A percentile compares a stretch with the other conserved stretches of the same genome.
Evolutionary conservation across 495 filamentous ascomycete species (phyloP).

Genomic region (Aspergillus carlsbadensis): DNA sequence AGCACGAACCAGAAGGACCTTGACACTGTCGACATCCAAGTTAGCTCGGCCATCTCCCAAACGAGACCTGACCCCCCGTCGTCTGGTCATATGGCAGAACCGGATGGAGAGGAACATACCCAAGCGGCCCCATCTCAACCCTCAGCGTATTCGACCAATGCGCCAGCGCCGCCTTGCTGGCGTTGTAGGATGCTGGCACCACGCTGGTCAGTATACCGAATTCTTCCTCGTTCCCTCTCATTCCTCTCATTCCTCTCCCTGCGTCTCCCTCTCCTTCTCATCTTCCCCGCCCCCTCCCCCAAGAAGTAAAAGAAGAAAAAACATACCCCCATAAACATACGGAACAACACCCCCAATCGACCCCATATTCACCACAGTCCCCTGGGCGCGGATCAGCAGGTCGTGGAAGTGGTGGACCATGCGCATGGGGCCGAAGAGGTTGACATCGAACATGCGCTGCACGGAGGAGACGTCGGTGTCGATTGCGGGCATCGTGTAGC

Average conservation of each 20-base stretch:
- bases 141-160: slow-evolving; percentile 31
- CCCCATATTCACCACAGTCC: slow-evolving; percentile 31
- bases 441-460: slow-evolving; percentile 32
- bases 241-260: too few relatives aligned
- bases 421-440: slow-evolving; percentile 35
- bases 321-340: slow-evolving; percentile 34
- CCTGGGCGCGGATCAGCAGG: slow-evolving; percentile 19
- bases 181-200: slow-evolving; percentile 33
- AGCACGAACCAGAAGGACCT: too few relatives aligned
- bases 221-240: not conserved
- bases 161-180: slow-evolving; percentile 30
- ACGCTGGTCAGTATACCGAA: not conserved
- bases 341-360: slow-evolving; percentile 30
- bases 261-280: too few relatives aligned
- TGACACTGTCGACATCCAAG: slow-evolving; percentile 2
- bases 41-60: too few relatives aligned
- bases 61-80: too few relatives aligned
- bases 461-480: slow-evolving; percentile 26
- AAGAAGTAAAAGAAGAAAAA: too few relatives aligned
- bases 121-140: slow-evolving; percentile 32
- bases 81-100: too few relatives aligned
- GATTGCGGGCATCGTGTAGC: slow-evolving; percentile 32
- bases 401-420: slow-evolving; percentile 33
- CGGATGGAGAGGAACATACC: slow-evolving; percentile 3
- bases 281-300: too few relatives aligned